Evolutionary conservation across 371 early-diverging fungal genomes (phyloP), one percentile per base, ranked within the genome.

Genomic region (Mortierella sp.): DNA sequence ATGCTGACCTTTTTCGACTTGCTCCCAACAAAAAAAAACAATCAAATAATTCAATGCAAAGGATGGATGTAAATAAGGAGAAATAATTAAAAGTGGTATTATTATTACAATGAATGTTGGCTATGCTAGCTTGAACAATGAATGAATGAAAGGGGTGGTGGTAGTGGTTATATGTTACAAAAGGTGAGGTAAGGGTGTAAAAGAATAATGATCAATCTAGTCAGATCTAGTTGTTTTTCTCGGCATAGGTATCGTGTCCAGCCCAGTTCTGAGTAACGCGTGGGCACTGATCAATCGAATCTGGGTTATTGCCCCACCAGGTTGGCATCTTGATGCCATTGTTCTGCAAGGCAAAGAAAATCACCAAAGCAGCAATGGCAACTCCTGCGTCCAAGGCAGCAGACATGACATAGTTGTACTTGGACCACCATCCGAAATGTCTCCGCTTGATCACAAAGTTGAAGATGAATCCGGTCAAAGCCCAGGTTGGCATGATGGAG

Each of bases 381-480:
- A 90, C 89, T 71, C 95, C 96, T 45, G 94, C 93, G 79, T 95
- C 95, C 75, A 96, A 88, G 11, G 94, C 95, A 9, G 95, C 95
- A 11, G 96, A 95, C 52, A 96, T 91, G 24, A 95, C 91, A 82
- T 95, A 96, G 88, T 93, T 94, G 83, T 95, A 95, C 74, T 93
- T 90, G 76, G 89, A 83, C 95, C 95, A 96, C 95, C 95, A 95
- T 8, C 91, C 90, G 71, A 91, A 88, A n/a, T 88, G 86, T 75
- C 93, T 90, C 57, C 90, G 89, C 86, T 92, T 92, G 58, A 95
- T 73, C 45, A 87, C 88, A 83, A 86, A 94, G 89, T 94, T 94
- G 81, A 94, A 95, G 58, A 95, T 70, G 84, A 94, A 92, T 70
- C 94, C 94, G 24, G 90, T 82, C 38, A 90, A 77, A 73, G 92